Evolutionary conservation across 805 yeast genomes (phyloP).

Genomic region (Monosporozyma aerobia): DNA sequence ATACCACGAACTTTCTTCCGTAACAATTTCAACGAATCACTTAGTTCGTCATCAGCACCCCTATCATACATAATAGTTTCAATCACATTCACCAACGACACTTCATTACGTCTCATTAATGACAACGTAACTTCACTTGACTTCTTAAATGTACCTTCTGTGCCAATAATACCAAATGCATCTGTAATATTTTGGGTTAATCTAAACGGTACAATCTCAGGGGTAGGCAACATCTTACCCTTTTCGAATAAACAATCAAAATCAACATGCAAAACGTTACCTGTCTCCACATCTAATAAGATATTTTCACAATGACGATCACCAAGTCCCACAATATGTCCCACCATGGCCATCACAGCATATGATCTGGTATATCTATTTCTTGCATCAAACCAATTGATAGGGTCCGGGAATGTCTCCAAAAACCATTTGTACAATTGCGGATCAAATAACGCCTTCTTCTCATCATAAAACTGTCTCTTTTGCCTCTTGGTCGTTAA

Average conservation of each 20-base stretch:
- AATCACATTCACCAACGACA: conserved; percentile 76
- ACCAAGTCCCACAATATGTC: conserved; percentile 87
- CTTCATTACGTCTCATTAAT: conserved; percentile 68
- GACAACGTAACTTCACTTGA: conserved; percentile 77
- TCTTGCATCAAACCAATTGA: conserved; percentile 75
- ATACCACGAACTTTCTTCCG: conserved; percentile 79
- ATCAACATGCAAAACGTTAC: conserved; percentile 85
- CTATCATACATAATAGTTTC: conserved; percentile 84
- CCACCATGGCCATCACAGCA: conserved; percentile 97
- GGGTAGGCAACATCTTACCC: conserved; percentile 59
- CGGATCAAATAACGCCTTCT: conserved; percentile 42
- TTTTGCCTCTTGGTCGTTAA: conserved; percentile 22
- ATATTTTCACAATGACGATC: conserved; percentile 95
- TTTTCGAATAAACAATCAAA: conserved; percentile 94
- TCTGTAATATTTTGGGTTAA: conserved; percentile 81
- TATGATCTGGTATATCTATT: conserved; percentile 65
- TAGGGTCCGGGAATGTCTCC: conserved; percentile 82
- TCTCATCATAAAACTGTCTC: conserved; percentile 21
- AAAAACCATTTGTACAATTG: conserved; percentile 82
- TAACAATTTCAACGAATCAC: conserved; percentile 60
- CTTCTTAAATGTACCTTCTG: conserved; percentile 82
- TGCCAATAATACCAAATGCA: conserved; percentile 80
- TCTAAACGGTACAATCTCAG: conserved; percentile 92
- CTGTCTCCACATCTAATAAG: conserved; percentile 59
- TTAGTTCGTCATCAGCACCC: conserved; percentile 45